Conservation (phyloP, 441 rosid species). For the Sinapis alba region DNA sequence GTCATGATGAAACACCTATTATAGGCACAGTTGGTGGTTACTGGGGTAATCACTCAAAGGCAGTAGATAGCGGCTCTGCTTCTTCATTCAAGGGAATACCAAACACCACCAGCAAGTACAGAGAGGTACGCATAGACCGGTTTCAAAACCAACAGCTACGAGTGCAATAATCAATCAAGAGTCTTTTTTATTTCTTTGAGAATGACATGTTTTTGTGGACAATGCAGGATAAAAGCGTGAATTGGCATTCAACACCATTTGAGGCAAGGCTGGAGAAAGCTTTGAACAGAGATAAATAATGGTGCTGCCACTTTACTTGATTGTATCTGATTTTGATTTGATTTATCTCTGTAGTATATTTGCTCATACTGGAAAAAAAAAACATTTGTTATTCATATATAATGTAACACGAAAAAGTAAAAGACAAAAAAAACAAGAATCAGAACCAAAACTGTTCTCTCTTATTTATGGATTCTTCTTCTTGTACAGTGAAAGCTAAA, state of each 20-base stretch:
- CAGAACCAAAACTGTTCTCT: conserved; percentile 13
- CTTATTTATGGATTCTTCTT: conserved; percentile 4
- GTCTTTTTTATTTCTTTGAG: background rate
- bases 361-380: background rate
- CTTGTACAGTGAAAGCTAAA: conserved; percentile 12
- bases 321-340: background rate
- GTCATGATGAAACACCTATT: conserved; percentile 73
- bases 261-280: conserved; percentile 45
- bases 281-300: conserved; percentile 35
- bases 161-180: background rate
- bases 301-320: conserved; percentile 14
- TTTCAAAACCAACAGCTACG: background rate
- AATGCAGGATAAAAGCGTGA: conserved; percentile 40
- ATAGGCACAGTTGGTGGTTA: conserved; percentile 83
- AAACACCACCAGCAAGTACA: conserved; percentile 74
- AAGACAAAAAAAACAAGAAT: background rate
- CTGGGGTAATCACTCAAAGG: conserved; percentile 53
- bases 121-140: conserved; percentile 57
- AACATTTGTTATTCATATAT: background rate
- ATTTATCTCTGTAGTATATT: background rate
- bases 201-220: background rate
- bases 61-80: conserved; percentile 45
- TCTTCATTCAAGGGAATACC: conserved; percentile 79
- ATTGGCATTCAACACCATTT: conserved; percentile 44
- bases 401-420: background rate